Conservation (phyloP, 2,329 filamentous ascomycete genomes). For the Colletotrichum sp. region DNA sequence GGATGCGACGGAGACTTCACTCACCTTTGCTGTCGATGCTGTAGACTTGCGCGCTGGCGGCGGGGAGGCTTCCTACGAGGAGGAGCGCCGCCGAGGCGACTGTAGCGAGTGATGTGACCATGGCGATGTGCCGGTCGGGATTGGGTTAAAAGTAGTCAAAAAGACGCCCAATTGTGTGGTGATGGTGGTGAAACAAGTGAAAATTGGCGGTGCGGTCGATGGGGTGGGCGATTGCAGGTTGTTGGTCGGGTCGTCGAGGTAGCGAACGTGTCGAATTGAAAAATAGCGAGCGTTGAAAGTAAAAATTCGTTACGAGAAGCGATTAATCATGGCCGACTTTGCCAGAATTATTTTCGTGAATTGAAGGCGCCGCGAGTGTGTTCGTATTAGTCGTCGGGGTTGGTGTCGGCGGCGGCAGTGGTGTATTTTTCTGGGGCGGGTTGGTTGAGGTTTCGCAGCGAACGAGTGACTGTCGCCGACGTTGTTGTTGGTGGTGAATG, state of each 20-base stretch:
- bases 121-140: conserved; percentile 12
- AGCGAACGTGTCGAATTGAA: background rate
- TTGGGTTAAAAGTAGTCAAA: background rate
- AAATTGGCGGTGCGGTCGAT: background rate
- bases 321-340: background rate
- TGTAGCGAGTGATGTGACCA: conserved; percentile 14
- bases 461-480: background rate
- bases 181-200: background rate
- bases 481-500: background rate
- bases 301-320: background rate
- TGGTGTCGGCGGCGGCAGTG: background rate
- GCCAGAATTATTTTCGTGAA: background rate
- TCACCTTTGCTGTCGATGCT: conserved; percentile 36
- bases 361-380: background rate
- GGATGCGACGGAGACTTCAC: background rate
- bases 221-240: background rate
- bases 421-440: background rate
- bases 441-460: background rate
- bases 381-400: background rate
- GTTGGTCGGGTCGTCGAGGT: background rate
- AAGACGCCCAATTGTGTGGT: background rate
- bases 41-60: conserved; percentile 30
- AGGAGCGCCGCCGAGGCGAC: conserved; percentile 19
- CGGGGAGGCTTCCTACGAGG: conserved; percentile 8
- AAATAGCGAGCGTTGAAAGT: background rate